Conservation (phyloP, 176 grass and related monocot species). For the Chrysopogon serrulatus region DNA sequence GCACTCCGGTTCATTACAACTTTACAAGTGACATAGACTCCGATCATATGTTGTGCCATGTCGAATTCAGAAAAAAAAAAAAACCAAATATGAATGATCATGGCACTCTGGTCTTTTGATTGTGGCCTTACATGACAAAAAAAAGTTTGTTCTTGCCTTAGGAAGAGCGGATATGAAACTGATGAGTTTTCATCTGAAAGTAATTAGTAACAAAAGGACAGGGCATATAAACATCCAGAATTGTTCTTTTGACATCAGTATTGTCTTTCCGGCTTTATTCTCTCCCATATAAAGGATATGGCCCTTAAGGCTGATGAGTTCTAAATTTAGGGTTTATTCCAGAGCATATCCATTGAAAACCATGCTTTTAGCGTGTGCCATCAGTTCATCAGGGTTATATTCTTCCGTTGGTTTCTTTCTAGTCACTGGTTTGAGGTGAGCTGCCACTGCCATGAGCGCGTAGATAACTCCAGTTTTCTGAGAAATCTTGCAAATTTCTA, state of each 20-base stretch:
- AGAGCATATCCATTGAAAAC: not conserved
- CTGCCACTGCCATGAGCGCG: too few relatives aligned
- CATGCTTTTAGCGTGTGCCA: not conserved
- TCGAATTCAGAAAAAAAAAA: not conserved
- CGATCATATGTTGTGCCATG: too few relatives aligned
- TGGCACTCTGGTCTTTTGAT: not conserved
- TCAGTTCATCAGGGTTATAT: not conserved
- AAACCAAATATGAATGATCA: not conserved
- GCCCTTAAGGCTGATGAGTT: constrained; percentile 4
- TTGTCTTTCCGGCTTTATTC: constrained; percentile 11
- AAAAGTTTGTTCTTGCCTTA: not conserved
- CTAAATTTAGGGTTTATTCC: not conserved
- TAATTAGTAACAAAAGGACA: not conserved
- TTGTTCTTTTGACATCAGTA: constrained; percentile 13
- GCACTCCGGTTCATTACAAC: too few relatives aligned
- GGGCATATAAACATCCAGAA: not conserved
- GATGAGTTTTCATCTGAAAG: not conserved
- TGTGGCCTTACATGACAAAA: not conserved
- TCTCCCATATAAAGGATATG: constrained; percentile 30
- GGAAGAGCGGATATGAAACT: not conserved
- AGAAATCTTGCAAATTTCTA: not conserved
- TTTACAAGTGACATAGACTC: too few relatives aligned
- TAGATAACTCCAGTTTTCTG: not conserved
- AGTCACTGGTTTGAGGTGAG: not conserved
- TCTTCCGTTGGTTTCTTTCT: not conserved